Evolutionary conservation across 306 rosid species (phyloP), one percentile per base, ranked within the genome.

Genomic region (Pyrus bretschneideri): DNA sequence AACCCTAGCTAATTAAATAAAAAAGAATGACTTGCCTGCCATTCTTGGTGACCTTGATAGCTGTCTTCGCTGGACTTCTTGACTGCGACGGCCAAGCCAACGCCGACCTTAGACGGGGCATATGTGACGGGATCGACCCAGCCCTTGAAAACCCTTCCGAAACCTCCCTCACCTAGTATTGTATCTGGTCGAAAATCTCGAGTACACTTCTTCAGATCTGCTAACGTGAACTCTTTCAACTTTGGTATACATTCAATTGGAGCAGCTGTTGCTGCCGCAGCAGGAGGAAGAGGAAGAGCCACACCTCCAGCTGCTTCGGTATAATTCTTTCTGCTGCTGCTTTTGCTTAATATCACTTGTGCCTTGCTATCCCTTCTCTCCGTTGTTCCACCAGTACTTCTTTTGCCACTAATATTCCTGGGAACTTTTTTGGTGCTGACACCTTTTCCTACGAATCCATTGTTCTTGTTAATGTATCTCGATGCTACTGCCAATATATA

Each of bases 81-180:
- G 12, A 95, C 97, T 7, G 98, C 99, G 3, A 95, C 93, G 0
- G 99, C 83, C 4, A 89, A 79, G 11, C 99, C 99, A 11, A 78
- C 78, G 5, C 96, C 98, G 44, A 84, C 85, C 71, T 30, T 87
- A 0, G 97, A 87, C 0, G 99, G 98, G 12, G 88, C 88, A 46
- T 80, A 81, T 0, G 88, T 89, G 5, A 65, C 73, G 11, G 67
- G 22, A 3, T 95, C 97, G 8, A 95, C 49, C 99, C 99, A 95
- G 1, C 99, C 99, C 76, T 85, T 96, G 84, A 92, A 96, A 7
- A 96, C 99, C 55, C 89, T 78, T 2, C 99, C 99, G 31, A 96
- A 96, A 17, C 99, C 98, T 11, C 99, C 99, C 58, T 91, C 98
- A 0, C 99, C 99, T 0, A 92, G 64, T 35, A 91, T 76, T 2